Conservation (phyloP, 345 rosid genomes). For the Laguncularia racemosa region DNA sequence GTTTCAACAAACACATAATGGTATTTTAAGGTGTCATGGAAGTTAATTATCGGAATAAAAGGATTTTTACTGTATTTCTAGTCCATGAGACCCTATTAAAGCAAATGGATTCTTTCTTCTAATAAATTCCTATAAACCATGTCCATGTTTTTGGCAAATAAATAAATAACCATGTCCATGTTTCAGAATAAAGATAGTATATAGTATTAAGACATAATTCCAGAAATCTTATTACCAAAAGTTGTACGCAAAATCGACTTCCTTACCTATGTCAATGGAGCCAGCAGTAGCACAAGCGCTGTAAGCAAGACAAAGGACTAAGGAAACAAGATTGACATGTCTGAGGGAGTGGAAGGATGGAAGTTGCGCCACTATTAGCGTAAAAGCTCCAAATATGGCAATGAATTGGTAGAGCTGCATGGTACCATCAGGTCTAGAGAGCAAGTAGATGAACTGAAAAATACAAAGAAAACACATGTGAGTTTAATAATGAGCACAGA, state of each 20-base stretch:
- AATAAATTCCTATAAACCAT: background rate
- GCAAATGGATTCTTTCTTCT: background rate
- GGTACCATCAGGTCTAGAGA: constrained; percentile 27
- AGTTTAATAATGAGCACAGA: background rate
- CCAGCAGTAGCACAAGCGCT: constrained; percentile 32
- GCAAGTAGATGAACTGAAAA: constrained; percentile 44
- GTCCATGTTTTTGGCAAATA: too few relatives aligned
- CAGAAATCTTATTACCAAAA: too few relatives aligned
- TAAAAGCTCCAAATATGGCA: constrained; percentile 25
- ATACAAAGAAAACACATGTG: background rate
- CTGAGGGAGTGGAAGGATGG: constrained; percentile 65
- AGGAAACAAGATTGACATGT: constrained; percentile 45
- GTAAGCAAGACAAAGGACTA: constrained; percentile 40
- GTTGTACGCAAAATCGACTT: background rate
- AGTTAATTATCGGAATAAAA: too few relatives aligned
- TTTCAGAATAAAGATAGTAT: too few relatives aligned
- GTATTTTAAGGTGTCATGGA: too few relatives aligned
- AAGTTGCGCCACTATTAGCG: constrained; percentile 38
- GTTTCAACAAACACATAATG: too few relatives aligned
- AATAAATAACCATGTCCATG: too few relatives aligned
- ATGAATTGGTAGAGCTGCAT: constrained; percentile 51
- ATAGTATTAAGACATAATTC: too few relatives aligned
- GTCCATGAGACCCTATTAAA: too few relatives aligned
- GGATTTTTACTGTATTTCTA: too few relatives aligned
- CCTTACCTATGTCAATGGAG: constrained; percentile 32